Base-by-base conservation (phyloP, 352 stramenopile genomes). In the Phytophthora fragariae region DNA sequence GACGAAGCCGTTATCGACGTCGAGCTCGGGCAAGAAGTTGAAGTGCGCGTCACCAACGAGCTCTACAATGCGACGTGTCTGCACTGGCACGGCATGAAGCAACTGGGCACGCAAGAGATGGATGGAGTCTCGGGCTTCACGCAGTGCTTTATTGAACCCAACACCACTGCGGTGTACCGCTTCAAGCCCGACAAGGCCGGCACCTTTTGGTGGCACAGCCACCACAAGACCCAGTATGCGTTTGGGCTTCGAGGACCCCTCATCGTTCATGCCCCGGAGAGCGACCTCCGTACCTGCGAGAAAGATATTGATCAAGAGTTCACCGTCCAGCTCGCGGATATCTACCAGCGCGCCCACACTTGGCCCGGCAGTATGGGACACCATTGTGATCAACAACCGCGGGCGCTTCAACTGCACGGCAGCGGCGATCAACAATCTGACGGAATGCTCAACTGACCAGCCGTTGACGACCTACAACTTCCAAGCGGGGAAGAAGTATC, bases 131-230 rank as follows among this genome's bases (percentile, higher is more conserved):
- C 76, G 4, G 68, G 69, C 15, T 49, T 83, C 57, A 80, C 76
- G 6, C 76, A 83, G 41, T 83, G 76, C 62, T 63, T 60, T 15
- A 80, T 80, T 24, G 29, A 64, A 4, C 57, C 76, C 2, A 72
- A 70, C 47, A 55, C 49, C 29, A 71, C 68, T 1, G 64, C 75
- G 11, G 62, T 75, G 10, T 83, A 83, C 59, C 62, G 58, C 19
- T 80, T 81, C 65, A 79, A 59, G n/a, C 73, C 70, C 1, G 65
- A 75, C 39, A 72, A 76, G 39, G 61, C 73, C 7, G 76, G 76
- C 2, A 76, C 52, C 0, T 79, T 78, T 41, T 83, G 76, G 76
- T 83, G 73, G 73, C 73, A 83, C 59, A 76, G 70, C 15, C 76
- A 83, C 35, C 65, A 81, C 37, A 67, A 62, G 12, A 73, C 73